phyloP scores from a whole-genome alignment of 1,284 basidiomycete species.

The Dichomitus squalens region DNA sequence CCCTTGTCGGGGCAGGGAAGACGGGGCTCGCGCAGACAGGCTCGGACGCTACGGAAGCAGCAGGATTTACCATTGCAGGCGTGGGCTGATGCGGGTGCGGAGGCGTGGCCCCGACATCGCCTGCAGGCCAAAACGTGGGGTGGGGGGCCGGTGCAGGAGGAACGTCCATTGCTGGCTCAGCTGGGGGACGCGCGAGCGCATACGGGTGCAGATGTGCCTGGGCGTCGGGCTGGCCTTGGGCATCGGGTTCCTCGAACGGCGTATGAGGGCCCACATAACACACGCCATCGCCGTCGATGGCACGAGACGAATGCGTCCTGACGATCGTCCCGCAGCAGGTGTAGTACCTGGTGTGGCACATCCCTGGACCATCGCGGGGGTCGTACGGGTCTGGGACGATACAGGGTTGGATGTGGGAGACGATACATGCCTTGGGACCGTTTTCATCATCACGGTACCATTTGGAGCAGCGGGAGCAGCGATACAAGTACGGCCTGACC shows the following conservation, averaged over 20 bases:
- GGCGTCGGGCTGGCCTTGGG: neutral
- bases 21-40: neutral
- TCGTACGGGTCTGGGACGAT: neutral
- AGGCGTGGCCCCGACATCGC: neutral
- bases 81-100: neutral
- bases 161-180: neutral
- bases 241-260: too few species aligned
- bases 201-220: too few species aligned
- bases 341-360: neutral
- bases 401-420: conserved; percentile 1
- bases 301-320: neutral
- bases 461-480: conserved; percentile 14
- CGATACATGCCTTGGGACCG: conserved; percentile 4
- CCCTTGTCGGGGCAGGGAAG: neutral
- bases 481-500: neutral
- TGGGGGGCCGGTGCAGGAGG: neutral
- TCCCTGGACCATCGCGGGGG: neutral
- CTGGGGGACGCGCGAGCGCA: too few species aligned
- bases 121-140: too few species aligned
- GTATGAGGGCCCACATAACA: conserved; percentile 3
- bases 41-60: neutral
- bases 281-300: neutral
- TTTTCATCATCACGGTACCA: conserved; percentile 3
- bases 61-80: neutral
- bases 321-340: conserved; percentile 3